Evolutionary conservation across 2,329 filamentous ascomycete species (phyloP), one percentile per base, ranked within the genome.

Genomic region (Phaeosphaeriaceae sp.): DNA sequence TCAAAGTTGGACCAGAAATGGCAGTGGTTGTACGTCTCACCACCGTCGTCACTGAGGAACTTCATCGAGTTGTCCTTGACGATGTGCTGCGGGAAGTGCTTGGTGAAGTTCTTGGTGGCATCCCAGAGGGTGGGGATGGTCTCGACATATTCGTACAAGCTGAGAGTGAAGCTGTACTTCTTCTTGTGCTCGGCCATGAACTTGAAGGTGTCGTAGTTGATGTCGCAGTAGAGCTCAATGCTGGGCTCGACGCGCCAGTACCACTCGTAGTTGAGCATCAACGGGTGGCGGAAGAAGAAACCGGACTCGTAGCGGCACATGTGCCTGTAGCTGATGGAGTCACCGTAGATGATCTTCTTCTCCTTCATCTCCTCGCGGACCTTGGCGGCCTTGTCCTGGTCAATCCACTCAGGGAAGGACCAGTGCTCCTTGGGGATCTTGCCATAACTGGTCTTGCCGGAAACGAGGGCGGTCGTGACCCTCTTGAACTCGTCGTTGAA

Each of bases 1-100:
- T 99, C 95, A 69, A 99, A 99, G 84, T 99, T 99, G 74, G 94
- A 98, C 95, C 95, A 99, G 78, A 99, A 97, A 78, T 99, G 95
- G 82, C 95, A 99, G 77, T 93, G 88, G 83, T 98, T 99, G 83
- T 98, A 99, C 7, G 87, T 93, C 59, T 95, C 89, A 60, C 96
- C 95, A 53, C 87, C 89, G 69, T 99, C 93, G 69, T 97, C 92
- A 75, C 92, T 96, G 71, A 99, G 81, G 80, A 97, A 98, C 5
- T 84, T 86, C 89, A 99, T 90, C 1, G 91, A 91, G 81, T 99
- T 99, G 69, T 87, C 90, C 69, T 90, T 82, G 15, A 84, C 86
- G 74, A 99, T 87, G 78, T 99, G 91, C 81, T 99, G 90, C 1
- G 95, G 96, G 79, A 95, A 88, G 69, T 90, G 88, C 78, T 90